Evolutionary conservation across 2,329 filamentous ascomycete genomes (phyloP), one percentile per base, ranked within the genome.

Genomic region (Lachnellula suecica): DNA sequence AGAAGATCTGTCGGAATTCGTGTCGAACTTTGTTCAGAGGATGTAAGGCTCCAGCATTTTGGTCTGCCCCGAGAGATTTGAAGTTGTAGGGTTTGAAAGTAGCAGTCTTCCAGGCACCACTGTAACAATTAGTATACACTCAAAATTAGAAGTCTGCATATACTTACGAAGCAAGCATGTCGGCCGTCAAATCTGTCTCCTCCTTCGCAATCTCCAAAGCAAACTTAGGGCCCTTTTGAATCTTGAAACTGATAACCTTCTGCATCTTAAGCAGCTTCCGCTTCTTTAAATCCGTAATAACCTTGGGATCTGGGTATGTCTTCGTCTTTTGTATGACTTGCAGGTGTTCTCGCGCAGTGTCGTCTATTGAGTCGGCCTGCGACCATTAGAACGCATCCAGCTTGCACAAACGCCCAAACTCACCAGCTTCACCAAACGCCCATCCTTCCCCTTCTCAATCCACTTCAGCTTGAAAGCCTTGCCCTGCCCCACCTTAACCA

Each of bases 1-100:
- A 97, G 84, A 99, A 99, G 69, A 99, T 97, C 68, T 94, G 89
- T 53, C 94, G 82, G 81, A 99, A 96, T 74, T 97, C 94, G 65
- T 90, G 83, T 63, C 94, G 88, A 64, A 97, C 93, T 78, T 97
- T 97, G 76, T 91, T 97, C 62, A 99, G 76, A 67, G 86, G 84
- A 68, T 80, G 87, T 67, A 81, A 72, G 13, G 83, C 80, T 47
- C 83, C 83, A 13, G 83, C 75, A 57, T 79, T 75, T 68, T 85
- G 83, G 61, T 83, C 79, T 3, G 79, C 75, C 20, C 83, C 83
- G 31, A 85, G 73, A 2, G 79, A 76, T 45, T 75, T 95, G 75
- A 89, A 89, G 70, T 90, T 90, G 71, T 89, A 89, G 34, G 85
- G 84, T 71, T 89, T 97, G 79, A 97, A 93, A 59, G 86, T 84